Conservation (phyloP, 2,329 filamentous ascomycete species). For the Ophiocordyceps camponoti-saundersi region DNA sequence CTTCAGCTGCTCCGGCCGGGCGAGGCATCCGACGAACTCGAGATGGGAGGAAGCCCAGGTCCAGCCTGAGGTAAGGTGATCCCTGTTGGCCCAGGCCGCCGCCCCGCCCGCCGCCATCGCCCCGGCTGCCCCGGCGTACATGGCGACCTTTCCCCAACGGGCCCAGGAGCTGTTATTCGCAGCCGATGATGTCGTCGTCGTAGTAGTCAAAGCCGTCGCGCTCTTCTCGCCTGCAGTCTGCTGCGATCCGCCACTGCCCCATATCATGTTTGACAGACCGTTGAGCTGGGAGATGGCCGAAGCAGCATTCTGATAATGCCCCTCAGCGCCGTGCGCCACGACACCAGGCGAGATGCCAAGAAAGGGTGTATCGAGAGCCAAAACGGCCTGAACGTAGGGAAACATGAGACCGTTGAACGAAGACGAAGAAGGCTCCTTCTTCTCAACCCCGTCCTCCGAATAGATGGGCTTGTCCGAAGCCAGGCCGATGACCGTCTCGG, state of each 20-base stretch:
- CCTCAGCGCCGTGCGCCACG: conserved; percentile 74
- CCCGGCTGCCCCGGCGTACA: conserved; percentile 71
- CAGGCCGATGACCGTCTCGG: conserved; percentile 67
- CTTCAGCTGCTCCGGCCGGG: conserved; percentile 66
- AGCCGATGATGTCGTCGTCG: conserved; percentile 3
- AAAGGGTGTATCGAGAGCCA: conserved; percentile 91
- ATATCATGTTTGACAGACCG: conserved; percentile 51
- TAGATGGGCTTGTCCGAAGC: conserved; percentile 36
- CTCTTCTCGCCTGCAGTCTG: not conserved
- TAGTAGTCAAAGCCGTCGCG: not conserved
- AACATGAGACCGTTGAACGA: conserved; percentile 60
- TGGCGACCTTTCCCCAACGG: conserved; percentile 68
- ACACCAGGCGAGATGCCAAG: conserved; percentile 67
- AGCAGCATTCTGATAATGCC: conserved; percentile 58
- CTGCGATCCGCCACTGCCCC: conserved; percentile 35
- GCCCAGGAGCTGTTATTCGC: conserved; percentile 45
- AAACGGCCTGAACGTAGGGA: conserved; percentile 74
- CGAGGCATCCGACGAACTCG: conserved; percentile 81
- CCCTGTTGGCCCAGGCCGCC: conserved; percentile 72
- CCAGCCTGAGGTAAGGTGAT: conserved; percentile 60
- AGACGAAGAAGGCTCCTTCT: conserved; percentile 13
- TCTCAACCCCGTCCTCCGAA: conserved; percentile 23
- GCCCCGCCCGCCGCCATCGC: conserved; percentile 69
- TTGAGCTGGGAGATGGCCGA: conserved; percentile 51
- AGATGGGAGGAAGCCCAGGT: conserved; percentile 80